Base-by-base conservation (phyloP, 208 protist species). In the Leishmania mexicana region DNA sequence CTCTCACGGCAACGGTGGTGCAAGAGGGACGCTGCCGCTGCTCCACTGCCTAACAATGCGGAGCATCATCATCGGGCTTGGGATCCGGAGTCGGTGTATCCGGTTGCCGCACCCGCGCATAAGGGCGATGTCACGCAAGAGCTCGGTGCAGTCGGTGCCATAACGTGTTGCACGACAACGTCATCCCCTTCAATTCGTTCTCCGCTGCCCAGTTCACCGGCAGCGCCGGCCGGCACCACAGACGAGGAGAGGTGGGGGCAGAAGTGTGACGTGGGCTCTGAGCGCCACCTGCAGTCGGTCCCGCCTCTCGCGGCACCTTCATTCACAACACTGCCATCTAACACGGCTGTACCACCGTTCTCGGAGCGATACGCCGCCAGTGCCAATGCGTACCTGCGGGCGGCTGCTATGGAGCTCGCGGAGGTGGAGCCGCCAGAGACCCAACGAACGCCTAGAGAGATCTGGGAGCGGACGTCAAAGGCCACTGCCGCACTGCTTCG, bases 341-440 rank as follows among this genome's bases (percentile, higher is more conserved):
- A 17, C 35, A n/a, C 57, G 21, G 19, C 54, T 21, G 75, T 57
- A 47, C 75, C 45, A 19, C 40, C 75, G 0, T 78, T 64, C 57
- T 58, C 10, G 38, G 38, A 78, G 75, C 75, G 53, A 42, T 86
- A 86, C 67, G 73, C 77, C 24, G 19, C 54, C 65, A 86, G 83
- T 58, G 17, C 31, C 45, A 86, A 86, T 31, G 78, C 83, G 6
- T 86, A 86, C 58, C 78, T 86, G 11, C 72, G 83, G 40, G 83
- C 79, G 24, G 83, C 78, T 15, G 83, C 83, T 7, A 53, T 51
- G 53, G 83, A 79, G 67, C n/a, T 86, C 28, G 64, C 38, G n/a
- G 76, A 79, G 21, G 21, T 1, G 51, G 31, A 31, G 47, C 47
- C 51, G 31, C 51, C 47, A 76, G 51, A 35, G 73, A 15, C 51